Base-by-base conservation (phyloP, 164 flowering plant genomes). In the grape (Vitis vinifera) region DNA sequence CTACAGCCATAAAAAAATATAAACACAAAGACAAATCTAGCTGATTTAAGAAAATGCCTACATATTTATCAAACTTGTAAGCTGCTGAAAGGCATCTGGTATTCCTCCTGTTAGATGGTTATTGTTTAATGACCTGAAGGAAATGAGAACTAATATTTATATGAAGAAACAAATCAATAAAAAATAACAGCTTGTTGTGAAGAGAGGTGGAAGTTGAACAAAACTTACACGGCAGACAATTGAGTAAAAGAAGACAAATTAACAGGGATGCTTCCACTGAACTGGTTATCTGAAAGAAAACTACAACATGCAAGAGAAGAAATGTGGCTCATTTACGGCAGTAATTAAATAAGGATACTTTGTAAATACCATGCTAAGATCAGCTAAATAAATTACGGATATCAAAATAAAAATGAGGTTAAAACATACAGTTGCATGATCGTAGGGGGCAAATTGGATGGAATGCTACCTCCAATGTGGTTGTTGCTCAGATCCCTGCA, bases 401-500 rank as follows among this genome's bases (percentile, higher is more conserved):
- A 70, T 1, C 59, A 48, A 7, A 17, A 23, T 37, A 37, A 50
- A 10, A 51, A 11, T 15, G 29, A 51, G 30, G 51, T 55, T 64
- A 5, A 51, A 66, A 68, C 86, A 50, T 77, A 86, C 89, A 86
- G 9, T 73, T 57, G 73, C 66, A 67, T 70, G n/a, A 86, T 3
- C 2, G 93, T 87, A 44, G 68, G 64, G 1, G 93, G 93, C 79
- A 87, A 73, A 68, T 57, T 72, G 17, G 76, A 53, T 64, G 98
- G 99, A 72, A 95, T 81, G 63, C 63, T 77, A 68, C 97, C 99
- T 59, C 93, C 95, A 76, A 95, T 95, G 61, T 83, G 89, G 66
- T 95, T 95, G 84, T 86, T 80, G 82, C 92, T 87, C 7, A 89
- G 68, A 81, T 89, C 84, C 51, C 91, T 89, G 86, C 69, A 47